phyloP scores from a whole-genome alignment of 208 protist species.

The Trypanosoma brucei region DNA sequence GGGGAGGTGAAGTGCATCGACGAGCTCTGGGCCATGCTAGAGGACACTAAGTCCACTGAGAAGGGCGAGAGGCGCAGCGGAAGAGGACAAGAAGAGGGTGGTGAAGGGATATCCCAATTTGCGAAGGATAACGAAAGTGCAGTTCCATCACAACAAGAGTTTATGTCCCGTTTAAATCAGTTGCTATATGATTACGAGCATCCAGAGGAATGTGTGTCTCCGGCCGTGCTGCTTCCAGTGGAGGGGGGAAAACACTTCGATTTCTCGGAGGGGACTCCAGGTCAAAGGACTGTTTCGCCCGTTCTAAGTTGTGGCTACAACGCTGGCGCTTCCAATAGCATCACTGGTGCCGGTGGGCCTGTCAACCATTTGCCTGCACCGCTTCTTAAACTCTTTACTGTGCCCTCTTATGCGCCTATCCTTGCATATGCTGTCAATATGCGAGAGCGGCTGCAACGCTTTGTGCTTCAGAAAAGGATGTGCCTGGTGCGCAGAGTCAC shows the following conservation, averaged over 20 bases:
- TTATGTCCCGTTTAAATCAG: conserved; percentile 5
- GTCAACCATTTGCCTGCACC: conserved; percentile 23
- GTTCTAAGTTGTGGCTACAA: background rate
- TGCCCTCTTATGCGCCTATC: conserved; percentile 43
- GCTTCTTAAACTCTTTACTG: conserved; percentile 44
- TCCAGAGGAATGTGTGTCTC: background rate
- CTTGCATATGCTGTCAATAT: conserved; percentile 36
- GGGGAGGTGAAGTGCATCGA: conserved; percentile 29
- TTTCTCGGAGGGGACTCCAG: background rate
- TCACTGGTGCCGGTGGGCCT: background rate
- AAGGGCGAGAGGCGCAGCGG: background rate
- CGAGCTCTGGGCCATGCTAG: conserved; percentile 23
- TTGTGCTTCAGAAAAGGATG: conserved; percentile 32
- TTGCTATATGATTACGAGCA: conserved; percentile 13
- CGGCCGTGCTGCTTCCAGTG: background rate
- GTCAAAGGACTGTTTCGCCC: no score
- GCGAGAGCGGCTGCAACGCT: conserved; percentile 31
- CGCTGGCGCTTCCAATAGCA: background rate
- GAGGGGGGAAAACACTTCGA: background rate
- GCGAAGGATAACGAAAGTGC: conserved; percentile 1
- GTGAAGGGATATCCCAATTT: background rate
- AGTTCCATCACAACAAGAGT: conserved; percentile 15
- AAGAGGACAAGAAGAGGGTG: background rate
- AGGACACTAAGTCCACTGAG: conserved; percentile 10
- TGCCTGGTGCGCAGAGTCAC: conserved; percentile 25